Conservation (phyloP, 2,329 filamentous ascomycete species). For the Thielaviopsis ethacetica region DNA sequence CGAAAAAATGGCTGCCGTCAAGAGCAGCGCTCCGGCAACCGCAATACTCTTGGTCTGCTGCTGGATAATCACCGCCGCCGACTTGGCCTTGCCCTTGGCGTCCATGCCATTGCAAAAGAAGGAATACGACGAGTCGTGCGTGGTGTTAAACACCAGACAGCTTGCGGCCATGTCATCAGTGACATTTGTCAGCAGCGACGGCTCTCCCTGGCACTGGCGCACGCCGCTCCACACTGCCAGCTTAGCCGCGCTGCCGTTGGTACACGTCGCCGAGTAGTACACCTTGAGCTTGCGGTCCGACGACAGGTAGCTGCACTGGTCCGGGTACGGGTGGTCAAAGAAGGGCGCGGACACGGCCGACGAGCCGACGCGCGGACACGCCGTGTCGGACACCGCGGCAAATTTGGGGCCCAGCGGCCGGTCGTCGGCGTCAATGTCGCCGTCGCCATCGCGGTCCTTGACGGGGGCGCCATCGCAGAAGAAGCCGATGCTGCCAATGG, state of each 20-base stretch:
- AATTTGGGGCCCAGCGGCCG: constrained; percentile 7
- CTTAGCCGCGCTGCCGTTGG: constrained; percentile 14
- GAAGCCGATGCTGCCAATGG: constrained; percentile 9
- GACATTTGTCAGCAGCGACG: constrained; percentile 47
- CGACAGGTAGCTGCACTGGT: constrained; percentile 11
- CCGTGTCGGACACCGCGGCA: constrained; percentile 10
- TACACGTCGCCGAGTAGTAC: constrained; percentile 9
- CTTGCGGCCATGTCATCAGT: constrained; percentile 14
- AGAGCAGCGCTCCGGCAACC: constrained; percentile 1
- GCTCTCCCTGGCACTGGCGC: constrained; percentile 52
- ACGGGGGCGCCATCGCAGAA: constrained; percentile 11
- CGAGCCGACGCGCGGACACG: constrained; percentile 7
- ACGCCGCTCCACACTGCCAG: constrained; percentile 32
- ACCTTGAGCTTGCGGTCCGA: constrained; percentile 10
- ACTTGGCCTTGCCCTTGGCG: constrained; percentile 8
- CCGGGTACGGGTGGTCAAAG: constrained; percentile 11
- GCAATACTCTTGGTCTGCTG: constrained; percentile 9
- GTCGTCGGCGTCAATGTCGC: constrained; percentile 6
- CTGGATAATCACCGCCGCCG: constrained; percentile 4
- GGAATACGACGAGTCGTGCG: constrained; percentile 8
- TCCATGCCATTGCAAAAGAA: constrained; percentile 11
- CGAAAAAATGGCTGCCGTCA: constrained; percentile 9
- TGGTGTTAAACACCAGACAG: constrained; percentile 11
- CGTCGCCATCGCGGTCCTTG: constrained; percentile 7
- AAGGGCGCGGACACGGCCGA: constrained; percentile 4